Base-by-base conservation (phyloP, 129 eudicot species). In the Dittrichia graveolens region DNA sequence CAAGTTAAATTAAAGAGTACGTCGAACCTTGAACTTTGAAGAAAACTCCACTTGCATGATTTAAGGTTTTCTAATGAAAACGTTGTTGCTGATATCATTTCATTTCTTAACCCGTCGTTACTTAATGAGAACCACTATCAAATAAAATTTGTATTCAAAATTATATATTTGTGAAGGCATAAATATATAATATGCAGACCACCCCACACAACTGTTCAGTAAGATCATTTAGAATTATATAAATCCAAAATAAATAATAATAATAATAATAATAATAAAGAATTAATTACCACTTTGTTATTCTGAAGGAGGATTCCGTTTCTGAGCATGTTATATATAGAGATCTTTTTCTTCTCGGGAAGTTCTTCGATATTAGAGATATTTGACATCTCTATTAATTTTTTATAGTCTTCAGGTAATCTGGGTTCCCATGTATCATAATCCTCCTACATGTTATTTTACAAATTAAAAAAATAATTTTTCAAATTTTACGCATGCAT, bases 251-350 rank as follows among this genome's bases (percentile, higher is more conserved):
- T n/a, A n/a, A n/a, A n/a, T n/a, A n/a, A n/a, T n/a, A n/a, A n/a
- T n/a, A n/a, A n/a, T n/a, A n/a, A n/a, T n/a, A n/a, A n/a, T n/a
- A n/a, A 24, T 24, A 24, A 24, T 24, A 24, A 24, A 24, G 31
- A 24, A 24, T 24, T 52, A 52, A 16, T n/a, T 52, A 52, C 58
- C 58, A 52, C 58, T n/a, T 52, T 52, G 58, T 16, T 16, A 4
- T 52, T 52, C 18, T 52, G 58, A 52, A 52, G 58, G 58, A 52
- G 15, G 58, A 52, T 52, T 16, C 58, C 58, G 13, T 14, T 52
- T 7, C 15, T 12, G 58, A 52, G 19, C 18, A 52, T 5, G 58
- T 52, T 16, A 7, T 52, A 52, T 16, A 7, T 52, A 52, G 58
- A 52, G 24, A 52, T 52, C 58, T 3, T 52, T 52, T 52, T 52